Percentiles rank a stretch among this genome's conserved stretches.
Evolutionary conservation across 139 green algal genomes (phyloP).

Genomic region (Coelastrella sp.): DNA sequence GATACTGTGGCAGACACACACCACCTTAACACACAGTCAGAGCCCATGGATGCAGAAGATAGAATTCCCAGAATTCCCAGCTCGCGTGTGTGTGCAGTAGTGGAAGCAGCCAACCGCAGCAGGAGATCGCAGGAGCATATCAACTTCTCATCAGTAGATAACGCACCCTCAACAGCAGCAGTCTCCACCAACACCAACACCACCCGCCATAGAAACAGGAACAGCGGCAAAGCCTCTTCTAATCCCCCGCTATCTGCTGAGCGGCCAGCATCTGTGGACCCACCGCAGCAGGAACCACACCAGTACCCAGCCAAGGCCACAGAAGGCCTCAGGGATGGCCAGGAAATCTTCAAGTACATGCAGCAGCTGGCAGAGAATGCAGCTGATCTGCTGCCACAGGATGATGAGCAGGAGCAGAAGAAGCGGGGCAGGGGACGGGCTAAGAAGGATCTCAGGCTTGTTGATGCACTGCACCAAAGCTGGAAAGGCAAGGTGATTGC

Average conservation of each 20-base stretch:
- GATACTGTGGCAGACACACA: neutral
- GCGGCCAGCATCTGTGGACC: neutral
- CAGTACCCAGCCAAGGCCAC: neutral
- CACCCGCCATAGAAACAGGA: neutral
- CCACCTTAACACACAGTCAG: neutral
- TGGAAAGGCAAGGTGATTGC: constrained; percentile 33
- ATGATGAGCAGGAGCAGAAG: constrained; percentile 16
- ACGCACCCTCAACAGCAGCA: neutral
- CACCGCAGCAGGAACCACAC: neutral
- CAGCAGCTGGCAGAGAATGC: constrained; percentile 37
- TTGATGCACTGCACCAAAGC: constrained; percentile 38
- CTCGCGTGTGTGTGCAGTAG: neutral
- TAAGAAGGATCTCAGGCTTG: constrained; percentile 37
- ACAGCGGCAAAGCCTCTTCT: neutral
- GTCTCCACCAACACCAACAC: neutral
- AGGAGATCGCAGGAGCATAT: neutral
- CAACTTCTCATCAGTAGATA: neutral
- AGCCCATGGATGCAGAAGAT: constrained; percentile 32
- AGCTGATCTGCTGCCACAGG: constrained; percentile 39
- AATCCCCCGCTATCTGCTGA: neutral
- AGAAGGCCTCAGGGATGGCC: neutral
- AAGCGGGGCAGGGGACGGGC: constrained; percentile 33
- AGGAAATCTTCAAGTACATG: constrained; percentile 42
- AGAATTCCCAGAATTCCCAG: neutral
- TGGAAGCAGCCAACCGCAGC: neutral